Percentiles rank a stretch among this genome's conserved stretches.
phyloP scores from a whole-genome alignment of 2,329 filamentous ascomycete genomes.

The Biscogniauxia marginata region DNA sequence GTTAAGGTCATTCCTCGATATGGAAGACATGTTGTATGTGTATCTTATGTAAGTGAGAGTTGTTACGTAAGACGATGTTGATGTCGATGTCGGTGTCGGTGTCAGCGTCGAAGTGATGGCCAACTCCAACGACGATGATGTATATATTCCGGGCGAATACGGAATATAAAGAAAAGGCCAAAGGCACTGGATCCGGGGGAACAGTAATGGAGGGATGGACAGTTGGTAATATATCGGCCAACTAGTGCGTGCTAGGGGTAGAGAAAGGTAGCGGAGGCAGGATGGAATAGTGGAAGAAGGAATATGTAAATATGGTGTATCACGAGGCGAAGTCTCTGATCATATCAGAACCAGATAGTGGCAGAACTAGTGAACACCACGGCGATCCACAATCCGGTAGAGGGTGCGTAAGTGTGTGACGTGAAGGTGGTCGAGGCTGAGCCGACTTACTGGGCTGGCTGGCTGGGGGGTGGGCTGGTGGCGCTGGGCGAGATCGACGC shows the following conservation, averaged over 20 bases:
- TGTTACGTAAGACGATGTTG: background rate
- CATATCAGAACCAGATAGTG: conserved; percentile 23
- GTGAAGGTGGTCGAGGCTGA: conserved; percentile 34
- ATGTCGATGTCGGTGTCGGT: conserved; percentile 5
- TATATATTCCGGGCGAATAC: no score
- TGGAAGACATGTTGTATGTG: conserved; percentile 35
- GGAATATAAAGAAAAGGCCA: conserved; percentile 3
- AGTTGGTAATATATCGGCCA: conserved; percentile 30
- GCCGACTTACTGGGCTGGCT: conserved; percentile 19
- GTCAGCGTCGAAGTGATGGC: conserved; percentile 3
- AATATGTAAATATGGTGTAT: conserved; percentile 26
- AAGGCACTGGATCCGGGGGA: conserved; percentile 27
- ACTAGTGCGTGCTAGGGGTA: conserved; percentile 9
- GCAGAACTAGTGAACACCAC: conserved; percentile 21
- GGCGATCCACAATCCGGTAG: conserved; percentile 22
- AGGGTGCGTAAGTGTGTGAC: conserved; percentile 31
- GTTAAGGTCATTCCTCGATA: conserved; percentile 61
- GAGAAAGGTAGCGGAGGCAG: conserved; percentile 11
- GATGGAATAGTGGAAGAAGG: conserved; percentile 12
- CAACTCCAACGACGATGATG: conserved; percentile 1
- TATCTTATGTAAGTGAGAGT: conserved; percentile 10
- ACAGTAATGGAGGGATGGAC: conserved; percentile 16
- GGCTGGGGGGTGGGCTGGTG: conserved; percentile 14
- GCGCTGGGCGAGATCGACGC: conserved; percentile 19
- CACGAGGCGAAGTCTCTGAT: conserved; percentile 32